These are phyloP conservation scores for Geotrichum citri-aurantii DNA, from an alignment of 1,139 yeast genomes.

Conservation along the genomic window DNA sequence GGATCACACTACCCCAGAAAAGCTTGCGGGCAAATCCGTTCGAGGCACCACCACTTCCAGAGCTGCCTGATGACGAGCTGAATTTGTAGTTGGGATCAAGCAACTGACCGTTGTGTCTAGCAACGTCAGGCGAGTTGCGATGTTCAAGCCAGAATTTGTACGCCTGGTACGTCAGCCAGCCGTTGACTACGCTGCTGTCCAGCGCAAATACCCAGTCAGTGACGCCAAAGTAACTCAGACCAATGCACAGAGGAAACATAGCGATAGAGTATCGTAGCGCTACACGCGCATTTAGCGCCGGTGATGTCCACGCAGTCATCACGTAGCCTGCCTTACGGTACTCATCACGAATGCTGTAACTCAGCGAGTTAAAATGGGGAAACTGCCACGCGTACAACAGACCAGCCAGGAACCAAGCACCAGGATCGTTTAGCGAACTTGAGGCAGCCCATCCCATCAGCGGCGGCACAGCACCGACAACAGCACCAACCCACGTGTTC, in stretches of 20 bases:
- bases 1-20: slow-evolving; percentile 95
- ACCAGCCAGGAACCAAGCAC: slow-evolving; percentile 92
- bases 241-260: slow-evolving; percentile 91
- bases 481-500: slow-evolving; percentile 98
- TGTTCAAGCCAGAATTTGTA: slow-evolving; percentile 64
- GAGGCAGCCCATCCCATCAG: slow-evolving; percentile 99
- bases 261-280: slow-evolving; percentile 80
- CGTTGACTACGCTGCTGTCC: slow-evolving; percentile 77
- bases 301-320: slow-evolving; percentile 93
- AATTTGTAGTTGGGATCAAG: not conserved
- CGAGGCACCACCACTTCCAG: slow-evolving; percentile 36
- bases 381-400: slow-evolving; percentile 96
- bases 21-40: slow-evolving; percentile 69
- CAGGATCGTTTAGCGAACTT: slow-evolving; percentile 70
- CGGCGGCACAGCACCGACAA: slow-evolving; percentile 98
- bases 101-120: slow-evolving; percentile 13
- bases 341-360: slow-evolving; percentile 82
- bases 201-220: slow-evolving; percentile 77
- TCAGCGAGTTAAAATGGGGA: slow-evolving; percentile 91
- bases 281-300: slow-evolving; percentile 86
- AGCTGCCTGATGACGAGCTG: slow-evolving; percentile 16
- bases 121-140: slow-evolving; percentile 21
- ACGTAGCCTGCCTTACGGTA: slow-evolving; percentile 91
- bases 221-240: slow-evolving; percentile 68
- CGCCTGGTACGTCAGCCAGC: slow-evolving; percentile 79